phyloP scores from a whole-genome alignment of 2,329 filamentous ascomycete species.

The Paraphoma chrysanthemicola region DNA sequence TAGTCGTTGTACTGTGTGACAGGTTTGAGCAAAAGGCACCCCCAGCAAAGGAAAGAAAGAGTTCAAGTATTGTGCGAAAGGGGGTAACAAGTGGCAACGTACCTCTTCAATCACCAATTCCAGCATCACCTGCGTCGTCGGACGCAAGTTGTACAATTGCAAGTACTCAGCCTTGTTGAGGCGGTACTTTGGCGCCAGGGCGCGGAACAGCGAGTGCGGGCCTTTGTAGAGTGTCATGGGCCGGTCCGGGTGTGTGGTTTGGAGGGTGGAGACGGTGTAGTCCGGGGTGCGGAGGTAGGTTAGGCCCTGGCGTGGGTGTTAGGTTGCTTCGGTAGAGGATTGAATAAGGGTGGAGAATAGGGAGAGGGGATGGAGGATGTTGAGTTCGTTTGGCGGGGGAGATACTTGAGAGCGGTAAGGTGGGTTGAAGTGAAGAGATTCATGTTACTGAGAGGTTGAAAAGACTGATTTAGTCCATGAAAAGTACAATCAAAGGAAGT shows the following conservation, averaged over 20 bases:
- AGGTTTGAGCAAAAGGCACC: no score
- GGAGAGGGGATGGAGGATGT: background rate
- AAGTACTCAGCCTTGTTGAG: constrained; percentile 49
- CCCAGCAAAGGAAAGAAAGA: no score
- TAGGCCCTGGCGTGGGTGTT: constrained; percentile 50
- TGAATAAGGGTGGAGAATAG: no score
- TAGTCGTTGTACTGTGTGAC: no score
- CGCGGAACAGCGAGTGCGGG: constrained; percentile 38
- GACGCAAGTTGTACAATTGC: constrained; percentile 46
- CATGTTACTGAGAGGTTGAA: no score
- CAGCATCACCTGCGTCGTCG: constrained; percentile 38
- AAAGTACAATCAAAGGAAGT: background rate
- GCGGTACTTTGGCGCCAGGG: constrained; percentile 34
- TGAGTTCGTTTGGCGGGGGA: background rate
- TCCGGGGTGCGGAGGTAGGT: constrained; percentile 50
- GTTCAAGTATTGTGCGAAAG: no score
- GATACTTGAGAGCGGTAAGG: no score
- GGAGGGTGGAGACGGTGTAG: constrained; percentile 24
- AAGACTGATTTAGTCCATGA: no score
- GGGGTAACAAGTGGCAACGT: constrained; percentile 1
- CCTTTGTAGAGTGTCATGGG: constrained; percentile 46
- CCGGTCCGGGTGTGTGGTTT: constrained; percentile 25
- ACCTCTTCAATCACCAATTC: constrained; percentile 47
- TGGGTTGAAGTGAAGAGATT: no score
- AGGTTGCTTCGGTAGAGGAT: background rate